Evolutionary conservation across 768 basidiomycete species (phyloP), one percentile per base, ranked within the genome.

Genomic region (Lactarius indigo): DNA sequence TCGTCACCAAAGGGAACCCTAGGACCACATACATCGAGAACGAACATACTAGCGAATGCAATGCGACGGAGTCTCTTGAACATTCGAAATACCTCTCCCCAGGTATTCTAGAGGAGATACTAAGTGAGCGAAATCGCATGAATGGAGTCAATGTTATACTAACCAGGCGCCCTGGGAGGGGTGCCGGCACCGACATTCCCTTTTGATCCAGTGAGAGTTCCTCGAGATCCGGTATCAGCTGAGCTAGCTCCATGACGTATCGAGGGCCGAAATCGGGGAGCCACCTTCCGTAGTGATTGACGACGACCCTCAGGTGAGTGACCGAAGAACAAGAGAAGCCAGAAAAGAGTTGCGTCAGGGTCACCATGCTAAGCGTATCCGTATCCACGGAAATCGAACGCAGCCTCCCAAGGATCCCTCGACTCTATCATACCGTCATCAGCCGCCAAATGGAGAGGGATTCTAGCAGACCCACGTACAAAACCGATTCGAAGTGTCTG

Each of bases 61-160:
- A 66, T 66, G 47, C 65, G 65, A n/a, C 65, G 65, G 4, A 66
- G 57, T 54, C 63, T 66, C 31, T 54, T 66, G 31, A 63, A 63
- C 61, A 33, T 52, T 31, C 57, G 65, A 26, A 66, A 63, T 3
- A 57, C 65, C 28, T 63, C 61, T 30, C 65, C 65, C 65, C 65
- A 66, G 23, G 39, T 26, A n/a, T n/a, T 28, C 65, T 66, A 54
- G 39, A 39, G 9, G 33, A 62, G 12, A 30, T 26, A 35, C 15
- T 42, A 4, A 42, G 61, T 52, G 15, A 18, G 17, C 23, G 12
- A 42, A 54, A 30, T 23, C 26, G 8, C 23, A 23, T 60, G n/a
- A 5, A 37, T 31, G 17, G 9, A 17, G 47, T 31, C 2, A 39
- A 15, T 31, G 13, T 8, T 15, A 23, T 17, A 66, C 65, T 52